Evolutionary conservation across 768 basidiomycete genomes (phyloP).

Genomic region (Melanogaster broomeanus): DNA sequence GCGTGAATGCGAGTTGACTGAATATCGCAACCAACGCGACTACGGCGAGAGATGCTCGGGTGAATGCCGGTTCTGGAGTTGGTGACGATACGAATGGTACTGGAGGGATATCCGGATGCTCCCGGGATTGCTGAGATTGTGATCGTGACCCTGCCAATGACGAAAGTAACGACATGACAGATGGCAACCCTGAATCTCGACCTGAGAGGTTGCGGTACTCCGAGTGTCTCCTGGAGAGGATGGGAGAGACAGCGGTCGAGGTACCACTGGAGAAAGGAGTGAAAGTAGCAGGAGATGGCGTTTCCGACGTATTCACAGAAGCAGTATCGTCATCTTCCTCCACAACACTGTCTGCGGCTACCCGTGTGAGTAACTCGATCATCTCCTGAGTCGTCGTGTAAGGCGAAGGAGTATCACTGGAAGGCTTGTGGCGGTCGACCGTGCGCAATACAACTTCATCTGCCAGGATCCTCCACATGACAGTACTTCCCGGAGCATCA

Average conservation of each 20-base stretch:
- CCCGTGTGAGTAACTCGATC: constrained; percentile 44
- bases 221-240: constrained; percentile 58
- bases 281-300: constrained; percentile 38
- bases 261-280: constrained; percentile 28
- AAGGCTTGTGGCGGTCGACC: constrained; percentile 38
- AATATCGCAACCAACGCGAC: constrained; percentile 67
- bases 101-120: constrained; percentile 35
- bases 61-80: constrained; percentile 29
- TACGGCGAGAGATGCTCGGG: constrained; percentile 59
- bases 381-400: constrained; percentile 24
- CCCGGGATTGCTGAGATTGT: constrained; percentile 51
- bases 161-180: constrained; percentile 64
- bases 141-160: constrained; percentile 66
- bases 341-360: constrained; percentile 36
- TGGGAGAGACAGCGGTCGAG: constrained; percentile 48
- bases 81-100: constrained; percentile 31
- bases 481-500: constrained; percentile 31
- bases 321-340: constrained; percentile 46
- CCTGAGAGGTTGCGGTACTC: constrained; percentile 47
- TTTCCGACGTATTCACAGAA: constrained; percentile 41
- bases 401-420: constrained; percentile 14
- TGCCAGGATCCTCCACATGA: constrained; percentile 61
- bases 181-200: constrained; percentile 52
- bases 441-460: constrained; percentile 66
- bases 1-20: constrained; percentile 70